A percentile compares a stretch with the other conserved stretches of the same genome.
Evolutionary conservation across 2,329 filamentous ascomycete genomes (phyloP).

Genomic region (Aspergillus tamarii): DNA sequence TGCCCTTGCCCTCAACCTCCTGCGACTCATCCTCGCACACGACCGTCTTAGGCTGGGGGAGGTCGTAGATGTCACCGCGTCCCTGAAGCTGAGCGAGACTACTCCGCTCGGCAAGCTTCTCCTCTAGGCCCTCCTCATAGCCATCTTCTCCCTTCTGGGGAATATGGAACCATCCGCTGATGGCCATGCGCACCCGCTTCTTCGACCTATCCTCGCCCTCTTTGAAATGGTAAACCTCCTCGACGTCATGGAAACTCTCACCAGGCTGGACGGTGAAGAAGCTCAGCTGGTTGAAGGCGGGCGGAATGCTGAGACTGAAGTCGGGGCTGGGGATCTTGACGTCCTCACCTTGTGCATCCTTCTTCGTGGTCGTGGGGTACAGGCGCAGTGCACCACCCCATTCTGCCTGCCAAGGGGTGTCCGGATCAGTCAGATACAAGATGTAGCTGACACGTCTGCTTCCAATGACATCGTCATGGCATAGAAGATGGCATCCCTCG

Average conservation of each 20-base stretch:
- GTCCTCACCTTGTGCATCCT: constrained; percentile 70
- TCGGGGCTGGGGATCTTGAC: constrained; percentile 82
- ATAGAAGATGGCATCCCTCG: constrained; percentile 90
- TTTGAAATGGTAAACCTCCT: constrained; percentile 85
- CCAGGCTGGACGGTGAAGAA: constrained; percentile 98
- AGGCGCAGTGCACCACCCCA: constrained; percentile 93
- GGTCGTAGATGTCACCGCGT: constrained; percentile 86
- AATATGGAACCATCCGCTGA: constrained; percentile 99
- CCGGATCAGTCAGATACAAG: constrained; percentile 90
- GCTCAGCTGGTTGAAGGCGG: constrained; percentile 94
- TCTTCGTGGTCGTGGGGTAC: constrained; percentile 71
- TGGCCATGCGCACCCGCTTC: constrained; percentile 82
- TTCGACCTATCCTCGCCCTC: constrained; percentile 63
- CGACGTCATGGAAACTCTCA: constrained; percentile 98
- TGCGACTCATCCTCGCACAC: constrained; percentile 46
- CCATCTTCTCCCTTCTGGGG: constrained; percentile 93
- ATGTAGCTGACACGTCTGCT: constrained; percentile 95
- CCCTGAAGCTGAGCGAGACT: constrained; percentile 91
- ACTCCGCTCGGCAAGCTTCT: constrained; percentile 84
- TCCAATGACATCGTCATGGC: constrained; percentile 99
- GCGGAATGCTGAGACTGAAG: constrained; percentile 79
- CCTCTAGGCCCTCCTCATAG: constrained; percentile 83
- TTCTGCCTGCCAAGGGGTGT: constrained; percentile 82
- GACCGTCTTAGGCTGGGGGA: constrained; percentile 67
- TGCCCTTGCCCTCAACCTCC: constrained; percentile 40